Conservation (phyloP, 2,329 filamentous ascomycete genomes). For the Cercospora sojina region DNA sequence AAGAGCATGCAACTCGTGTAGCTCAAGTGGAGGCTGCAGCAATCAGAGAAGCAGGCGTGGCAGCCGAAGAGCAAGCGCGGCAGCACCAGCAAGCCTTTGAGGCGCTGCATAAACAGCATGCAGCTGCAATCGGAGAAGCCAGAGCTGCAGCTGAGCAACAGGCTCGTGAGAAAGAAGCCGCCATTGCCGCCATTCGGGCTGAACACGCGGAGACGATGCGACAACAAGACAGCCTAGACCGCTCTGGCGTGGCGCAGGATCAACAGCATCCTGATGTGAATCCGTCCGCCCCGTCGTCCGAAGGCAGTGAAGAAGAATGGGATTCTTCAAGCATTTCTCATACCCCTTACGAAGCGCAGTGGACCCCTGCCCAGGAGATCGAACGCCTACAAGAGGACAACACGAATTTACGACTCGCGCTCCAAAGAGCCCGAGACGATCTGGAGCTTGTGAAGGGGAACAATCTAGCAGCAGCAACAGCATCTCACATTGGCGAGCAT, state of each 20-base stretch:
- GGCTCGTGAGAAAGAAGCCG: constrained; percentile 16
- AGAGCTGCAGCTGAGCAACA: constrained; percentile 19
- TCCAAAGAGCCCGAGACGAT: constrained; percentile 22
- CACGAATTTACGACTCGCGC: constrained; percentile 13
- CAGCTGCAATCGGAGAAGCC: constrained; percentile 19
- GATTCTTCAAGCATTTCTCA: constrained; percentile 18
- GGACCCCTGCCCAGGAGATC: constrained; percentile 13
- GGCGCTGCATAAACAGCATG: constrained; percentile 15
- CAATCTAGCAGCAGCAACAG: not conserved
- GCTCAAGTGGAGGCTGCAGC: constrained; percentile 24
- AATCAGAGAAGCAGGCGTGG: constrained; percentile 17
- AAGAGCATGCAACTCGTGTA: constrained; percentile 19
- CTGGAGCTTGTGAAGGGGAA: not conserved
- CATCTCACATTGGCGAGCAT: not conserved
- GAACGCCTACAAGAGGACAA: constrained; percentile 24
- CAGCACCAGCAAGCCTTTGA: constrained; percentile 18
- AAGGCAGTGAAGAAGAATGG: constrained; percentile 21
- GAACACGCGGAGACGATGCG: constrained; percentile 14
- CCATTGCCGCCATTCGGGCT: constrained; percentile 13
- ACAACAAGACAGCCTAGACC: constrained; percentile 5
- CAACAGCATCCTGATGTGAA: constrained; percentile 29
- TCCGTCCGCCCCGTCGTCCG: constrained; percentile 1
- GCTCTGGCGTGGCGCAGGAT: constrained; percentile 14
- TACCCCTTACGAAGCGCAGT: constrained; percentile 15
- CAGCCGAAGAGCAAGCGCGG: constrained; percentile 21